phyloP scores from a whole-genome alignment of 2,329 filamentous ascomycete species.

The Rosellinia necatrix region DNA sequence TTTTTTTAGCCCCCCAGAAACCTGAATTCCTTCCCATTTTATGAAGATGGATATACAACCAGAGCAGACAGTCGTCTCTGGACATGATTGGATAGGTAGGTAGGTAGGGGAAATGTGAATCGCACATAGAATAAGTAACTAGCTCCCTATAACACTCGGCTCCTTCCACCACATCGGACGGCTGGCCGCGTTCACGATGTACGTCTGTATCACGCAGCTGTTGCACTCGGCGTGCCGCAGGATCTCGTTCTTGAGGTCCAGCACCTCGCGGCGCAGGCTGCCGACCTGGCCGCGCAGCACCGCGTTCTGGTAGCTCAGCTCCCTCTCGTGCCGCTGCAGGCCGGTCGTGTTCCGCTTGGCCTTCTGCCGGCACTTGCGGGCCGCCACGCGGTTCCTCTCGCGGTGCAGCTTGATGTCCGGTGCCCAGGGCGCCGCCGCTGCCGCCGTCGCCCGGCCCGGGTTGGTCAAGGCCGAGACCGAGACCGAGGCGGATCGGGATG shows the following conservation, averaged over 20 bases:
- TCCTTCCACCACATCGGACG: conserved; percentile 18
- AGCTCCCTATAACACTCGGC: neutral
- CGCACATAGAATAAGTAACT: too few relatives aligned
- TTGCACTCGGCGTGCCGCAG: conserved; percentile 34
- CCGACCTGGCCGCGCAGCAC: conserved; percentile 27
- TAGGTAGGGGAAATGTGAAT: too few relatives aligned
- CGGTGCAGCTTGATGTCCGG: conserved; percentile 28
- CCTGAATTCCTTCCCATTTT: too few relatives aligned
- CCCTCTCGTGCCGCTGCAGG: conserved; percentile 31
- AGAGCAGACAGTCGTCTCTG: too few relatives aligned
- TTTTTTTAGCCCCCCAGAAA: too few relatives aligned
- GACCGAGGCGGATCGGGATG: neutral
- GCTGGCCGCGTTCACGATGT: conserved; percentile 35
- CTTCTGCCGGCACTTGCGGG: conserved; percentile 37
- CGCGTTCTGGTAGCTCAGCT: conserved; percentile 32
- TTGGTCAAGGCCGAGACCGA: too few relatives aligned
- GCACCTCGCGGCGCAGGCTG: conserved; percentile 32
- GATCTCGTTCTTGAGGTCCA: conserved; percentile 37
- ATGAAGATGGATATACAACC: too few relatives aligned
- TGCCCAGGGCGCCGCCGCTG: neutral
- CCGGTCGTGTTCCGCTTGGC: conserved; percentile 30
- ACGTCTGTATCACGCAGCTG: conserved; percentile 38
- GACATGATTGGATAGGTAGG: too few relatives aligned
- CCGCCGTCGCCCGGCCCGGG: too few relatives aligned
- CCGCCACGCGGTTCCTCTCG: conserved; percentile 36